These are phyloP conservation scores for Coemansia sp. DNA, from an alignment of 192 early-diverging fungal species.

Conservation along the genomic window DNA sequence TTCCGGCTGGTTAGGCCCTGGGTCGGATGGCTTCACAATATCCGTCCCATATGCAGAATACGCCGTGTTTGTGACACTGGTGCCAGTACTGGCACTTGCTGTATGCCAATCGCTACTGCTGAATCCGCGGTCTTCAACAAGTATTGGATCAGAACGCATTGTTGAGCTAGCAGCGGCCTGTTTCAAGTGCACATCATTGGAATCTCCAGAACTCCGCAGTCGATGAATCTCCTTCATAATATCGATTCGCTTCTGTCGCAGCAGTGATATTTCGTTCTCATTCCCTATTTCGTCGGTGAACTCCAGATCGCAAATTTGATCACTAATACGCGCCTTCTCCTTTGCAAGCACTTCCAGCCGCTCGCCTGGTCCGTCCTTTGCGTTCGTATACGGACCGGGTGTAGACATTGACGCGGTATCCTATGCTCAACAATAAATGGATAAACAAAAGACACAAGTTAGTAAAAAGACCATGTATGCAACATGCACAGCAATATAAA, in stretches of 20 bases:
- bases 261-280: slow-evolving; percentile 44
- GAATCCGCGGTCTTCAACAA: background rate
- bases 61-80: background rate
- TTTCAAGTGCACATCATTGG: background rate
- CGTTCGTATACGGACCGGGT: background rate
- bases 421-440: background rate
- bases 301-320: slow-evolving; percentile 53
- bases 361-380: background rate
- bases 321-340: slow-evolving; percentile 54
- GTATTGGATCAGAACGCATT: background rate
- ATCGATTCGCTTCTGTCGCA: slow-evolving; percentile 35
- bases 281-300: slow-evolving; percentile 46
- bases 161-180: background rate
- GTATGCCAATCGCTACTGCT: background rate
- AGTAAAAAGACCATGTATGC: background rate
- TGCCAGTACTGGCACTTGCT: background rate
- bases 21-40: slow-evolving; percentile 38
- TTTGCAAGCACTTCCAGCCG: slow-evolving; percentile 21
- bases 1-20: slow-evolving; percentile 37
- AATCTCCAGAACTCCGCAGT: slow-evolving; percentile 5
- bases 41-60: slow-evolving; percentile 3
- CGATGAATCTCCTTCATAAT: slow-evolving; percentile 40
- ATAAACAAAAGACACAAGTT: background rate
- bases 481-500: background rate
- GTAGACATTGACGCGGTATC: background rate